Conservation (phyloP, 768 basidiomycete species). For the Mycena filopes region DNA sequence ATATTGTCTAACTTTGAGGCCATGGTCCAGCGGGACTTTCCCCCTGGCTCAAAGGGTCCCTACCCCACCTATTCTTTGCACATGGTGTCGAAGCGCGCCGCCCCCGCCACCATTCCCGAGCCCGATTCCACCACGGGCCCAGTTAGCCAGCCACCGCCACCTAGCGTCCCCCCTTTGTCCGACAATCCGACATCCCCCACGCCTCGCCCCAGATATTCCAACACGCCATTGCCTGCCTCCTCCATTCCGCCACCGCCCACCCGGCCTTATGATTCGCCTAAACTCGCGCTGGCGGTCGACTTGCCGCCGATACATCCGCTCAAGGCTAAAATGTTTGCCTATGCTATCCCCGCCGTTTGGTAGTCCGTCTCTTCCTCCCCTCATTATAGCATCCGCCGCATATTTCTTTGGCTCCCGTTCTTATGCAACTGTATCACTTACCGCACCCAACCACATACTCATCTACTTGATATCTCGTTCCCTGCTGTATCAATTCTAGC, state of each 20-base stretch:
- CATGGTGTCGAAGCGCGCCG: conserved; percentile 70
- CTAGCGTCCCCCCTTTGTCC: conserved; percentile 43
- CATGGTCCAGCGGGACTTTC: conserved; percentile 70
- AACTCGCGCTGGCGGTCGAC: conserved; percentile 47
- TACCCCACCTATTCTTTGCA: conserved; percentile 74
- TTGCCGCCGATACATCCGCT: conserved; percentile 53
- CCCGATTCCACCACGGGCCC: conserved; percentile 57
- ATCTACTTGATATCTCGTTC: conserved; percentile 19
- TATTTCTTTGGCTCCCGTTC: conserved; percentile 18
- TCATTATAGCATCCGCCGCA: conserved; percentile 33
- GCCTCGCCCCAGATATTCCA: conserved; percentile 63
- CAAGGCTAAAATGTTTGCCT: conserved; percentile 73
- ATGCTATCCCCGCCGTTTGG: conserved; percentile 71
- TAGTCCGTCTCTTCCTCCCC: conserved; percentile 48
- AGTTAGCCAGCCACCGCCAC: conserved; percentile 47
- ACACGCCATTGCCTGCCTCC: conserved; percentile 67
- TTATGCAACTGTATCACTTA: conserved; percentile 25
- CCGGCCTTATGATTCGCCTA: conserved; percentile 54
- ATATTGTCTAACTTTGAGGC: conserved; percentile 71
- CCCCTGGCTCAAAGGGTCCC: conserved; percentile 51
- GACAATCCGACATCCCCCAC: conserved; percentile 43
- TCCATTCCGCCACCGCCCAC: conserved; percentile 70
- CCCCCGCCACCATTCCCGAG: conserved; percentile 54
- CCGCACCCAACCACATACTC: conserved; percentile 11
- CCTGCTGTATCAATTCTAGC: conserved; percentile 25